These are phyloP conservation scores for Backusella australiensis DNA, from an alignment of 192 early-diverging fungal species.

Conservation along the genomic window DNA sequence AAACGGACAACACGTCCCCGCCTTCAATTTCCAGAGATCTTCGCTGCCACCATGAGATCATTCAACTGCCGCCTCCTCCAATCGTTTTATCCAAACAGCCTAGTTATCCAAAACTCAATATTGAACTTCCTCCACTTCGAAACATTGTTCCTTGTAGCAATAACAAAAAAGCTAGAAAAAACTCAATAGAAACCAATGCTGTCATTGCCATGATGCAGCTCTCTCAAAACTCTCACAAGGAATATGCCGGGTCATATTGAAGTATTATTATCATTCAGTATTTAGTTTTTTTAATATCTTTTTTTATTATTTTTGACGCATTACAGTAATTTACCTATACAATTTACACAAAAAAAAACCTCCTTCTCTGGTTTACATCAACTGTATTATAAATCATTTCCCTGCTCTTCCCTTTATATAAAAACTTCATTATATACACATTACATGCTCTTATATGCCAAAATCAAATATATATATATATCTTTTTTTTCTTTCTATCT, in stretches of 20 bases:
- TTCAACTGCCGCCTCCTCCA: background rate
- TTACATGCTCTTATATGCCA: background rate
- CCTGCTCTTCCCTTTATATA: background rate
- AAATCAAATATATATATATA: background rate
- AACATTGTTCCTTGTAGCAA: background rate
- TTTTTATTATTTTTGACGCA: background rate
- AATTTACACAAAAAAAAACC: background rate
- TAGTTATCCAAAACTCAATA: background rate
- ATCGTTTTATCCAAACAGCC: background rate
- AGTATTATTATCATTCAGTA: background rate
- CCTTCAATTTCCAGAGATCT: background rate
- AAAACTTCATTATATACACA: background rate
- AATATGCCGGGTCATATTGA: background rate
- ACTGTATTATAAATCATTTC: background rate
- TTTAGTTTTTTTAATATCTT: background rate
- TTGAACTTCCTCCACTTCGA: conserved; percentile 9
- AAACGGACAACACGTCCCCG: background rate
- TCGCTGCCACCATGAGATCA: background rate
- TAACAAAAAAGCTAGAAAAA: background rate
- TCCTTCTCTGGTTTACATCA: background rate
- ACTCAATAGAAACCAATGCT: conserved; percentile 4
- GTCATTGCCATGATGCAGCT: conserved; percentile 15
- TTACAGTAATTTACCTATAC: background rate
- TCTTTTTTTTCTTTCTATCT: background rate
- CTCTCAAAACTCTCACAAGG: background rate